Base-by-base conservation (phyloP, 2,329 filamentous ascomycete species). In the Ampelomyces quisqualis region DNA sequence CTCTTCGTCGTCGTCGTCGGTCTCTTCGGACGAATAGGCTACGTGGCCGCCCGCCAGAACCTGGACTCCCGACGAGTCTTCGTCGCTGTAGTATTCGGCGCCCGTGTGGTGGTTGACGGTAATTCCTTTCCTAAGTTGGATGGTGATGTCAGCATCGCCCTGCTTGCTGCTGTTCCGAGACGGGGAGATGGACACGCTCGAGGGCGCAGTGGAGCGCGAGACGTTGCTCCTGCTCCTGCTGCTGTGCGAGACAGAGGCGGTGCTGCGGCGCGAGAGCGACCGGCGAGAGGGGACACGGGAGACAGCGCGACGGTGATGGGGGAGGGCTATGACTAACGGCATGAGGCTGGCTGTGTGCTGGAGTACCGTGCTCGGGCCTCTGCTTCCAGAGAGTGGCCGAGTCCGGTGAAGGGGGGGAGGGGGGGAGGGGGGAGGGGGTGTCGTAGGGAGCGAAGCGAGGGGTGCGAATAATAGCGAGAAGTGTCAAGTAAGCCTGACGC, bases 291-390 rank as follows among this genome's bases (percentile, higher is more conserved):
- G 46, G 43, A 46, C 22, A 43, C 45, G 40, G 43, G 48, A 39
- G 43, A 52, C 40, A 43, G 55, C 47, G 49, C 55, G 62, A 60
- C 48, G 29, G 11, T n/a, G 56, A 51, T 62, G 54, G 54, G 64
- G 63, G 54, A 68, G 62, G 60, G 63, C 57, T 62, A 67, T 60
- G 59, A 69, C 67, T 69, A 68, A 69, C 67, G 65, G 66, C 67
- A 70, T 70, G 64, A 64, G 60, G 61, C 57, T 64, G 58, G 58
- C 53, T 53, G 50, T 55, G 34, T 17, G 43, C 40, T 54, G 52
- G 38, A 53, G 53, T 54, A 61, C 58, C 58, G 60, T 48, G 60
- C 65, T 62, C 58, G 51, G 55, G 57, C 53, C 64, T 55, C 53
- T 67, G 65, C 64, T 69, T 39, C 62, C 58, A 67, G 65, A 69